Evolutionary conservation across 1,284 basidiomycete genomes (phyloP), one percentile per base, ranked within the genome.

Genomic region (Cystobasidiaceae sp.): DNA sequence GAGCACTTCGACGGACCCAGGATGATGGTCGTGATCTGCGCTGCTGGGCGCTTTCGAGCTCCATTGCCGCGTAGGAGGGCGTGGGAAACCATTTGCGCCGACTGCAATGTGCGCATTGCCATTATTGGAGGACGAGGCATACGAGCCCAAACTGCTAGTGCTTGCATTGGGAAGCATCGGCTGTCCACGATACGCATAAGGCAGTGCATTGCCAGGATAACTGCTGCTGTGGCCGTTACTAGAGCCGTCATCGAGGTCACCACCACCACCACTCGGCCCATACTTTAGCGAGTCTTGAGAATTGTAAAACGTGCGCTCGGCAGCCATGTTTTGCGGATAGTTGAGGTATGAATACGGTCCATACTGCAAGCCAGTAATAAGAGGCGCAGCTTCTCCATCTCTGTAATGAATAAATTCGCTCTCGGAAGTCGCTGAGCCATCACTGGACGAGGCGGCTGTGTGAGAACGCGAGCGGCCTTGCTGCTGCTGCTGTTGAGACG

Each of bases 261-360:
- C 39, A 23, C 17, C 32, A 52, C 50, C 39, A n/a, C 50, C 50
- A 21, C 32, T 23, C 9, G 33, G 11, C 41, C 41, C 19, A 32
- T 37, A 37, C 33, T 44, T 44, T n/a, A 56, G 23, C 2, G 54
- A 56, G 3, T 56, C 54, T 30, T 56, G 54, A 7, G 54, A 56
- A 27, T 56, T 32, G 9, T 44, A 32, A n/a, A 43, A 44, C 11
- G 27, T 25, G 4, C 54, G 33, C 27, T 62, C 33, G 13, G 37
- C 27, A 45, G 60, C 52, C 52, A 55, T 64, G 19, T 64, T 44
- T 32, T 55, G 39, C 7, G 61, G 51, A 37, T 64, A 28, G 9
- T 45, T 64, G 30, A 64, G 46, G 32, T 64, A 56, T 13, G 25
- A 34, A 33, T 56, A 64, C 21, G 61, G 61, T 3, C 61, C 61